Conservation (phyloP, 164 flowering plant species). For the Stephania cephalantha region DNA sequence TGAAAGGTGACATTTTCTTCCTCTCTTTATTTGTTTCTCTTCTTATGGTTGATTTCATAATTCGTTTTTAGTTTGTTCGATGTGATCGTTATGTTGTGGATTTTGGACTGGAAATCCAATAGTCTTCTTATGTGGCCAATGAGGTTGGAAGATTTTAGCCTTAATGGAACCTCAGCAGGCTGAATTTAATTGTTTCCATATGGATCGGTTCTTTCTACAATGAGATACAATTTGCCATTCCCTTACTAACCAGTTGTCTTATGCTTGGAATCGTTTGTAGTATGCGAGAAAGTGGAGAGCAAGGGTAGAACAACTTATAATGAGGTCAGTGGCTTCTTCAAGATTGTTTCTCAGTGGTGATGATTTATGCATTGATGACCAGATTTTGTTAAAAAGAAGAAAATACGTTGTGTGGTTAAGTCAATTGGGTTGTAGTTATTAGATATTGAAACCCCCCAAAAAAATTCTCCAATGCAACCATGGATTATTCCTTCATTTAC, state of each 20-base stretch:
- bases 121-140: not conserved
- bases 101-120: not conserved
- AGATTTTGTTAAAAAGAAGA: not conserved
- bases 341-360: not conserved
- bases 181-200: not conserved
- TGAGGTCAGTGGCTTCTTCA: conserved; percentile 48
- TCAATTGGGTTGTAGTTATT: not conserved
- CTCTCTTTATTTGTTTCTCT: not conserved
- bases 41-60: not conserved
- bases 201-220: not conserved
- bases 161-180: not conserved
- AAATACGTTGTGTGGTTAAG: not conserved
- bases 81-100: not conserved
- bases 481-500: too few relatives aligned
- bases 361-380: not conserved
- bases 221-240: not conserved
- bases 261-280: conserved; percentile 28
- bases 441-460: too few relatives aligned
- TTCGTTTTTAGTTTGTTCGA: not conserved
- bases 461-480: too few relatives aligned
- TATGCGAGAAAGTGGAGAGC: conserved; percentile 84
- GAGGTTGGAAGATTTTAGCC: not conserved
- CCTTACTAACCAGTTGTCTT: conserved; percentile 14
- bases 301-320: conserved; percentile 83
- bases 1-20: conserved; percentile 58